Evolutionary conservation across 176 grass and related monocot species (phyloP).

Genomic region (Dactylis glomerata): DNA sequence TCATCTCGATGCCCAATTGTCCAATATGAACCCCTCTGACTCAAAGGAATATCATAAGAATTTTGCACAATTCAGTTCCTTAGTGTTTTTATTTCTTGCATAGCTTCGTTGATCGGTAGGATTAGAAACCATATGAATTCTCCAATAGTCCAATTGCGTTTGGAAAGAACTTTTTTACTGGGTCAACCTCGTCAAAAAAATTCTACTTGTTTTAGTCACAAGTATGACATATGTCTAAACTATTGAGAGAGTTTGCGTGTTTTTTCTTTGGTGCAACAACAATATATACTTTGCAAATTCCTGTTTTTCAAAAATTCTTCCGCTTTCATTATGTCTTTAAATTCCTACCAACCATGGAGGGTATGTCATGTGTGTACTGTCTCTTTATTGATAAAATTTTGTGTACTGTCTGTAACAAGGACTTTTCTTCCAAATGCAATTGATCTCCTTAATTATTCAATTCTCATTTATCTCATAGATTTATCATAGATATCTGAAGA

Average conservation of each 20-base stretch:
- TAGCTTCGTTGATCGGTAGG: neutral
- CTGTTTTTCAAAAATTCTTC: too few species aligned
- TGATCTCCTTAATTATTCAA: slow-evolving; percentile 6
- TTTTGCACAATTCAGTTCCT: neutral
- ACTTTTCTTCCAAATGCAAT: slow-evolving; percentile 11
- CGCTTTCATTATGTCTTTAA: too few species aligned
- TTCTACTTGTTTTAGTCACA: neutral
- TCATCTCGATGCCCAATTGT: neutral
- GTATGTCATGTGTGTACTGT: too few species aligned
- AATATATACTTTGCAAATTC: too few species aligned
- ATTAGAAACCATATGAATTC: neutral
- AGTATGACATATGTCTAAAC: neutral
- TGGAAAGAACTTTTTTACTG: neutral
- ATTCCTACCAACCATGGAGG: too few species aligned
- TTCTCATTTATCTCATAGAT: neutral
- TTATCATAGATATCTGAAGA: slow-evolving; percentile 15
- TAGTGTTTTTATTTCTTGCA: neutral
- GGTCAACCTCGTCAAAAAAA: neutral
- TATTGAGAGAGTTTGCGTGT: neutral
- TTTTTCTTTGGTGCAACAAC: too few species aligned
- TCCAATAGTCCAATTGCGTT: neutral
- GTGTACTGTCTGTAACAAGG: neutral
- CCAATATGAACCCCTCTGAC: neutral
- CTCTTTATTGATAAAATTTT: too few species aligned
- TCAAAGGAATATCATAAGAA: neutral